Conservation (phyloP, 257 asterid species). For the Solanum sejunctum region DNA sequence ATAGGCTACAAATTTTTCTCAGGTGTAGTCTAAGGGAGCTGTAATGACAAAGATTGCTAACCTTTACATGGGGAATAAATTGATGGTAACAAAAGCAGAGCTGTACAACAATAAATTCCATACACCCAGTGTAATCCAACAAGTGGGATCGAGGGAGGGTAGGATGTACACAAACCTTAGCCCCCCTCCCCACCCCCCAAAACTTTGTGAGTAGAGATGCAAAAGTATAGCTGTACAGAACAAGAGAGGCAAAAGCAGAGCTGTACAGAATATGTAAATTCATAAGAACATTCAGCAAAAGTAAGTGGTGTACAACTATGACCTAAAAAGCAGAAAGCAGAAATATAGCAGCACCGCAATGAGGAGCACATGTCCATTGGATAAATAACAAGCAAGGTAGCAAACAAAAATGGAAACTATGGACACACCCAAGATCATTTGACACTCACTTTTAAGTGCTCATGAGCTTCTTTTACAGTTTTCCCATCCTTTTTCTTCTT, state of each 20-base stretch:
- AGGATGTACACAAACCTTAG: not conserved
- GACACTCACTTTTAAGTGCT: conserved; percentile 75
- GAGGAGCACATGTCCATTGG: not conserved
- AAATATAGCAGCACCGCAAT: not conserved
- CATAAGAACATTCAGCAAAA: not conserved
- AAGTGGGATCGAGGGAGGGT: not conserved
- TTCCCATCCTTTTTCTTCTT: conserved; percentile 96
- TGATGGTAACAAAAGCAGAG: not conserved
- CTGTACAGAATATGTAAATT: not conserved
- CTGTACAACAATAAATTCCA: not conserved
- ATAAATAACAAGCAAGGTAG: not conserved
- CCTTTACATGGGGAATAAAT: not conserved
- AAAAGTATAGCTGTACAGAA: not conserved
- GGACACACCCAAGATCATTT: not conserved
- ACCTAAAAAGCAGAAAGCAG: not conserved
- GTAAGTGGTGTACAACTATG: not conserved
- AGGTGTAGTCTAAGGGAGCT: not conserved
- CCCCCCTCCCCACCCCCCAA: not conserved
- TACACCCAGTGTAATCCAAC: not conserved
- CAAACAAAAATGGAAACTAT: not conserved
- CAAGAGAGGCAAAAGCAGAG: not conserved
- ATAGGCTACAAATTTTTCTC: not conserved
- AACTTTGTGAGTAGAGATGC: not conserved
- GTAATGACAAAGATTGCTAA: not conserved
- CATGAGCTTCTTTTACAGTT: conserved; percentile 97